Conservation (phyloP, 2,329 filamentous ascomycete genomes). For the Colletotrichum siamense region DNA sequence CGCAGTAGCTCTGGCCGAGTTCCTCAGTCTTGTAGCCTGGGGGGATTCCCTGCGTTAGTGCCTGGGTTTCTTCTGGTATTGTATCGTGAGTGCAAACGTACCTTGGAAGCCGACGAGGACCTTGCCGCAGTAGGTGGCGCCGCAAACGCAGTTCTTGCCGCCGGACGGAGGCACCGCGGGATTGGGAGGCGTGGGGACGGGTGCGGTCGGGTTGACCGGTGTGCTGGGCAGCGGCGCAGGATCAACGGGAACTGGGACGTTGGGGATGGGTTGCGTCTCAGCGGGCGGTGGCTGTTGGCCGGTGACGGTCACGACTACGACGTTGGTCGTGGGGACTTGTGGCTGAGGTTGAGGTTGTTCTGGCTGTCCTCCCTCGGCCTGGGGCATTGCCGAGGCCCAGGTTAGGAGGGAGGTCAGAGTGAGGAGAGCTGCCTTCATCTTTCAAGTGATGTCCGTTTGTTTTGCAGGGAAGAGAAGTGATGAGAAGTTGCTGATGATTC, state of each 20-base stretch:
- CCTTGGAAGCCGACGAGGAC: constrained; percentile 35
- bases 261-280: neutral
- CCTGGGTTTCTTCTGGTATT: neutral
- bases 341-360: neutral
- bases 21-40: constrained; percentile 27
- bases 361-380: neutral
- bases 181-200: neutral
- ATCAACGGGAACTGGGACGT: neutral
- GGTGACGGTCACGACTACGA: constrained; percentile 7
- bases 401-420: neutral
- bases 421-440: constrained; percentile 8
- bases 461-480: neutral
- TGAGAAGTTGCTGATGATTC: neutral
- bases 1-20: constrained; percentile 40
- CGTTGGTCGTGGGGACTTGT: neutral
- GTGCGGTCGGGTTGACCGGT: neutral
- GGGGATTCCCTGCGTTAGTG: neutral
- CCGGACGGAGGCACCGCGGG: constrained; percentile 4
- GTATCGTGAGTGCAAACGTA: neutral
- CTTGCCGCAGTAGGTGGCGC: constrained; percentile 46
- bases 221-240: neutral
- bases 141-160: constrained; percentile 43
- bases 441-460: neutral
- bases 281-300: neutral
- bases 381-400: constrained; percentile 7